Percentiles rank a stretch among this genome's conserved stretches.
Conservation (phyloP, 1,139 yeast species). For the Taphrina deformans region DNA sequence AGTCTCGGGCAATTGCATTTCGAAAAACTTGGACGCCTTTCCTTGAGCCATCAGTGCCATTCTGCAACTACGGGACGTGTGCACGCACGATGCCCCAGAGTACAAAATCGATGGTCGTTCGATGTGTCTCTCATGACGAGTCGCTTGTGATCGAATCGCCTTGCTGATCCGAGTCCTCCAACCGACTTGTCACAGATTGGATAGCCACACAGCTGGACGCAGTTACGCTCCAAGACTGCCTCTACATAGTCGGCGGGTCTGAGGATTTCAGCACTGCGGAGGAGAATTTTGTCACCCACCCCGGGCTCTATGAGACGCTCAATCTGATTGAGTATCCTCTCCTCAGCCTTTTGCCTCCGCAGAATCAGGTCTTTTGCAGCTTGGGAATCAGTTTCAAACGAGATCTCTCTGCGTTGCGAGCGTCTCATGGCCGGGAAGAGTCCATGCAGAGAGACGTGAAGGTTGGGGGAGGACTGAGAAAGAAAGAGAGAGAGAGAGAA, state of each 20-base stretch:
- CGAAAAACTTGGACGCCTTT: constrained; percentile 1
- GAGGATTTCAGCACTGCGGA: background rate
- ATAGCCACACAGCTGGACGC: constrained; percentile 2
- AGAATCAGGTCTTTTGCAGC: background rate
- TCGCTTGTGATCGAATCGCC: background rate
- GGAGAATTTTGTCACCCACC: background rate
- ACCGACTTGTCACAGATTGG: background rate
- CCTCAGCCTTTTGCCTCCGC: background rate
- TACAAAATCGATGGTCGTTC: background rate
- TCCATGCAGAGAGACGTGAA: too few relatives aligned
- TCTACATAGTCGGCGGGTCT: background rate
- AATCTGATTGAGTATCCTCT: background rate
- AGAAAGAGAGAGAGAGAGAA: too few relatives aligned
- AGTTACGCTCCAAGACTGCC: background rate
- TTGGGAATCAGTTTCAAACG: background rate
- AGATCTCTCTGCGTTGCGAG: background rate
- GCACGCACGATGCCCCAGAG: background rate
- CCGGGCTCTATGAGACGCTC: background rate
- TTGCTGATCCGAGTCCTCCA: background rate
- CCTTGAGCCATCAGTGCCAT: too few relatives aligned
- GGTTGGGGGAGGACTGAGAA: too few relatives aligned
- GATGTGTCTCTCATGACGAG: background rate
- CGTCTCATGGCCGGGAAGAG: background rate
- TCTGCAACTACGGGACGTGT: too few relatives aligned
- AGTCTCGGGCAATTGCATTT: constrained; percentile 3